These are phyloP conservation scores for Boletus albobrunnescens DNA, from an alignment of 1,284 basidiomycete species.

Conservation along the genomic window DNA sequence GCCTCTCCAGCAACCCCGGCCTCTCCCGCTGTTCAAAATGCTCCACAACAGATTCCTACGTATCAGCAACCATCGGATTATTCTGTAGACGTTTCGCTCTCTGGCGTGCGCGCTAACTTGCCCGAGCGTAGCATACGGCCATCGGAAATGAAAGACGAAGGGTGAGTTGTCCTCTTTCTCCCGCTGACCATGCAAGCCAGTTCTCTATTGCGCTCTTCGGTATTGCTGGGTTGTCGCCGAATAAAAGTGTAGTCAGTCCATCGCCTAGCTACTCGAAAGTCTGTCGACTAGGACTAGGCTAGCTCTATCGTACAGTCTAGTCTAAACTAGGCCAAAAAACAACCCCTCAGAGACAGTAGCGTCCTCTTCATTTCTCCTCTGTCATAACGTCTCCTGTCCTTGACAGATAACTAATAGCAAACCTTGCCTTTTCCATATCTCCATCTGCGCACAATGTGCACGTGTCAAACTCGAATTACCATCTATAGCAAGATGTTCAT, in stretches of 20 bases:
- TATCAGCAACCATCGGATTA: conserved; percentile 66
- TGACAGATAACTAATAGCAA: conserved; percentile 77
- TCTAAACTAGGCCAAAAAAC: conserved; percentile 70
- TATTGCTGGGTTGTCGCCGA: conserved; percentile 30
- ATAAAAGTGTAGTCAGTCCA: conserved; percentile 52
- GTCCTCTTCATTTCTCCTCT: conserved; percentile 54
- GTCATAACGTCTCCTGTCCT: conserved; percentile 61
- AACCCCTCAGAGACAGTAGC: conserved; percentile 63
- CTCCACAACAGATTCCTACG: conserved; percentile 68
- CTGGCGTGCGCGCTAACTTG: conserved; percentile 39
- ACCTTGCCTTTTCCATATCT: conserved; percentile 35
- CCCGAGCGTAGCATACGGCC: conserved; percentile 73
- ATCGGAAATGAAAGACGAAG: conserved; percentile 98
- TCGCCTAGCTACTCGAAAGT: conserved; percentile 38
- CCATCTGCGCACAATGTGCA: conserved; percentile 28
- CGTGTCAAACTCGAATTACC: conserved; percentile 28
- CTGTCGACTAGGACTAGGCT: conserved; percentile 59
- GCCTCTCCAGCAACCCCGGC: too few relatives aligned
- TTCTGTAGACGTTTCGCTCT: conserved; percentile 30
- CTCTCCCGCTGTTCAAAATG: conserved; percentile 28
- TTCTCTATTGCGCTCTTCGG: conserved; percentile 22
- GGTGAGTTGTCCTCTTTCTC: conserved; percentile 59
- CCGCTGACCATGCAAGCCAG: conserved; percentile 13
- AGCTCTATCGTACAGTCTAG: conserved; percentile 60
- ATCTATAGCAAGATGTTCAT: conserved; percentile 93